Base-by-base conservation (phyloP, 345 rosid genomes). In the Salix arbutifolia region DNA sequence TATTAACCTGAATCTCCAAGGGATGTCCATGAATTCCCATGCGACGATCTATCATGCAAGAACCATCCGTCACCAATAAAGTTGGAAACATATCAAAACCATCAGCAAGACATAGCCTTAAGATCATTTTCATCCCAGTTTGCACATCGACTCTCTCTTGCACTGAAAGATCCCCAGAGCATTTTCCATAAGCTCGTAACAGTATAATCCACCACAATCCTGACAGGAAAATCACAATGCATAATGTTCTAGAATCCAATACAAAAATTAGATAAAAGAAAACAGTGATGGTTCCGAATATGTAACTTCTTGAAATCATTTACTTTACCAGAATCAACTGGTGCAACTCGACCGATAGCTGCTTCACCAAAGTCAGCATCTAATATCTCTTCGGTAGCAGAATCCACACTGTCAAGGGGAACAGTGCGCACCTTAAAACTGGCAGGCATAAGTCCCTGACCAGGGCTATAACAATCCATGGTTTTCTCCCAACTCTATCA, bases 1-100 rank as follows among this genome's bases (percentile, higher is more conserved):
- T 44, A 31, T 44, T 9, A 69, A 79, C 82, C 94, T 92, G 96
- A 80, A 94, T 94, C 86, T 94, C 98, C 62, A 94, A 88, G 68
- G 98, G 97, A 74, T 92, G 98, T 31, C 98, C 98, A 44, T 92
- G 98, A 81, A 94, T 91, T 79, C 98, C 97, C 98, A 92, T 94
- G 26, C 94, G 91, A 1, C 98, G 90, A 83, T 94, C 98, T 81
- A 94, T 91, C 98, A 94, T 94, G 79, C 98, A 94, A 46, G 97
- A 90, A 74, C 97, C 97, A 90, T 94, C 98, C 3, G 96, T 94
- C 66, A 94, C 98, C 80, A 91, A 81, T 61, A 91, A 82, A 4
- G 98, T 94, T 3, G 97, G 98, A 73, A 94, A 94, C 97, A 94
- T 92, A 80, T 94, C 98, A 77, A 94, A 94, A 62, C 96, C 97